Percentiles rank a stretch among this genome's conserved stretches.
Evolutionary conservation across 352 stramenopile genomes (phyloP).

Genomic region (Aphanomyces euteiches): DNA sequence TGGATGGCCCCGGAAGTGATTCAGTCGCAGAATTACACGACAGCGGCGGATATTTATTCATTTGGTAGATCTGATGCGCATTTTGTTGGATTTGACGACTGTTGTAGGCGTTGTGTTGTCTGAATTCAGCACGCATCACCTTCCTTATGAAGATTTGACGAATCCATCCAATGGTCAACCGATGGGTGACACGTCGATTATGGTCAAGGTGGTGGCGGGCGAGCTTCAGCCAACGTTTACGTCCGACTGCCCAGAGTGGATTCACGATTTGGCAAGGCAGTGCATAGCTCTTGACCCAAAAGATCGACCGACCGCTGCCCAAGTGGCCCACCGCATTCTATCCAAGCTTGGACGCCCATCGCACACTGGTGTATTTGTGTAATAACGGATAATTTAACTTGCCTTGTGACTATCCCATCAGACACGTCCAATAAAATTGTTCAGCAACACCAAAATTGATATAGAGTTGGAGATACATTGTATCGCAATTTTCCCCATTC

Average conservation of each 20-base stretch:
- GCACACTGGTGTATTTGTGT: no score
- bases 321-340: conserved; percentile 41
- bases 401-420: no score
- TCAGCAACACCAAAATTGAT: no score
- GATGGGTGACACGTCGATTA: conserved; percentile 12
- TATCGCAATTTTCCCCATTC: no score
- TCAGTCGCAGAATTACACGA: conserved; percentile 42
- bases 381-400: no score
- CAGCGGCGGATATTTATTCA: conserved; percentile 52
- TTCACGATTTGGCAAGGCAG: conserved; percentile 35
- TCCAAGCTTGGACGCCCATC: no score
- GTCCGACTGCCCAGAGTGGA: conserved; percentile 4
- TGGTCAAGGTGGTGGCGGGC: conserved; percentile 13
- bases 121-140: conserved; percentile 11
- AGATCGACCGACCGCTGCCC: conserved; percentile 42
- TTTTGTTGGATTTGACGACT: conserved; percentile 3
- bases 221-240: conserved; percentile 8
- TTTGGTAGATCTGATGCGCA: conserved; percentile 30
- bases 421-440: no score
- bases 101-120: conserved; percentile 15
- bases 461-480: no score
- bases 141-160: conserved; percentile 19
- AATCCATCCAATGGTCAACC: not conserved
- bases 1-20: conserved; percentile 55
- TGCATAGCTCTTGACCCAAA: conserved; percentile 48